Percentiles rank a stretch among this genome's conserved stretches.
Conservation (phyloP, 768 basidiomycete species). For the Xerocomus spinulosus region DNA sequence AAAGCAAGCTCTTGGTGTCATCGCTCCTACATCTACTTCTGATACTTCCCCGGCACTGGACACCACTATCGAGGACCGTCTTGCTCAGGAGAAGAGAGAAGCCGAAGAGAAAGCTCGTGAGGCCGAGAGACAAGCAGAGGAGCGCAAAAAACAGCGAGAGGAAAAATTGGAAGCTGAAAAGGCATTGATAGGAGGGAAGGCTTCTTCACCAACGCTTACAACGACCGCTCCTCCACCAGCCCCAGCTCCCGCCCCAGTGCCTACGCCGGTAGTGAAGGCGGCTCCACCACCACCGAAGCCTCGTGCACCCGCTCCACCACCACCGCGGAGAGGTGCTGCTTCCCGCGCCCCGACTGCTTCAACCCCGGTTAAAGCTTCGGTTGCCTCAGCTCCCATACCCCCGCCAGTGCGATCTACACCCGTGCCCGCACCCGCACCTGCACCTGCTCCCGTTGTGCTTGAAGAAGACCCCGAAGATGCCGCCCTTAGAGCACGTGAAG, state of each 20-base stretch:
- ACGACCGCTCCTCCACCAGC: constrained; percentile 42
- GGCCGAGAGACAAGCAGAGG: constrained; percentile 79
- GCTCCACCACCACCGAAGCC: constrained; percentile 35
- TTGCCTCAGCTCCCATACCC: constrained; percentile 21
- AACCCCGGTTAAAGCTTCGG: constrained; percentile 21
- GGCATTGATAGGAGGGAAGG: constrained; percentile 48
- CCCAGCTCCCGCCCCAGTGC: constrained; percentile 32
- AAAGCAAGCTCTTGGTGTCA: constrained; percentile 79
- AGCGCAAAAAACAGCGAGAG: constrained; percentile 65
- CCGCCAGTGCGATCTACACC: constrained; percentile 39
- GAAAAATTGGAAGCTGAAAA: constrained; percentile 76
- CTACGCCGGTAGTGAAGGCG: constrained; percentile 34
- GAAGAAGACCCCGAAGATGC: constrained; percentile 77
- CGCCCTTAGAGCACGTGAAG: constrained; percentile 62
- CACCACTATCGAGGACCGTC: constrained; percentile 75
- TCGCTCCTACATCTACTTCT: constrained; percentile 32
- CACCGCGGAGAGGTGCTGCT: constrained; percentile 18
- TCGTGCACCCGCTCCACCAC: constrained; percentile 38
- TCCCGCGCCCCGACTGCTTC: constrained; percentile 18
- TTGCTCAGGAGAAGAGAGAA: constrained; percentile 83
- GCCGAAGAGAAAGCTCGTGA: constrained; percentile 78
- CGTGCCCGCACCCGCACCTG: constrained; percentile 50
- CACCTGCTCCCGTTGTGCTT: constrained; percentile 33
- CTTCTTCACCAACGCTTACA: constrained; percentile 40
- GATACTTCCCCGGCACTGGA: constrained; percentile 56